Evolutionary conservation across 2,329 filamentous ascomycete genomes (phyloP).

Genomic region (Diaporthe eres): DNA sequence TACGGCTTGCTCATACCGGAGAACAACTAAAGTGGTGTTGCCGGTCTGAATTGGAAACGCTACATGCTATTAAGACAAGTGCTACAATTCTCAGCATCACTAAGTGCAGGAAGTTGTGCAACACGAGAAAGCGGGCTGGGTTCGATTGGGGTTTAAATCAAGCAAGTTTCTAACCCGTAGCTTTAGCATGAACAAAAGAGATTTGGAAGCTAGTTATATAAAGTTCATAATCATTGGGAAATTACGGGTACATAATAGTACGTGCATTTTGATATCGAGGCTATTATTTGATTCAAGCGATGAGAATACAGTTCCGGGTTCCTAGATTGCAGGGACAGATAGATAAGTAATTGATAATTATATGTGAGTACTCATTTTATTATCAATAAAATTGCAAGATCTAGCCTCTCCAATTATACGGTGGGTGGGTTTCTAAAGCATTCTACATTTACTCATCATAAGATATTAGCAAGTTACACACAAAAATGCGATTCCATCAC

Average conservation of each 20-base stretch:
- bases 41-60: no score
- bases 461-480: no score
- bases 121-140: no score
- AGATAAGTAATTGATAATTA: neutral
- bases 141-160: no score
- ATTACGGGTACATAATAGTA: neutral
- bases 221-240: neutral
- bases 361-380: neutral
- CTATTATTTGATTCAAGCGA: neutral
- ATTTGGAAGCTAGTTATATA: neutral
- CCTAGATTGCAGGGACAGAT: neutral
- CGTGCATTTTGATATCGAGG: neutral
- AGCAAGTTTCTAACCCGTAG: neutral
- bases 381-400: neutral
- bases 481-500: no score
- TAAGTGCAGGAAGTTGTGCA: no score
- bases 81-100: no score
- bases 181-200: neutral
- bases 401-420: neutral
- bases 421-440: no score
- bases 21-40: no score
- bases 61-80: no score
- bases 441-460: no score
- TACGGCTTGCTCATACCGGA: no score
- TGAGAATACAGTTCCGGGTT: accelerated